Base-by-base conservation (phyloP, 1,284 basidiomycete genomes). In the Apiotrichum gamsii region DNA sequence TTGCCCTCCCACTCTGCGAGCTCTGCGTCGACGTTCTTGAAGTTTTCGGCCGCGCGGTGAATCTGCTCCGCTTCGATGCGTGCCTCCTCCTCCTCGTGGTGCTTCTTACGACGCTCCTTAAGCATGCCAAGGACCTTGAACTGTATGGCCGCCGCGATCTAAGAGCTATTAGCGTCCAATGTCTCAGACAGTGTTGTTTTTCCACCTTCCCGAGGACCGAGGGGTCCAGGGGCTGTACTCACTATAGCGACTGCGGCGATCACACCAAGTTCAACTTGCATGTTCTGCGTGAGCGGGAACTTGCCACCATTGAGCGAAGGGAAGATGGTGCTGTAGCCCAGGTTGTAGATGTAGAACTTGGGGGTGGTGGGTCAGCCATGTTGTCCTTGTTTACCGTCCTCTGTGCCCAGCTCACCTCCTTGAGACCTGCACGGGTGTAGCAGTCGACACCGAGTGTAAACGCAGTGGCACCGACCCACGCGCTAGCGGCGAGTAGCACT, bases 381-480 rank as follows among this genome's bases (percentile, higher is more conserved):
- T n/a, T n/a, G n/a, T n/a, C n/a, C n/a, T n/a, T n/a, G 85, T 85
- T 28, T 28, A 28, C 11, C 25, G 25, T 28, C 6, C 25, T 11
- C 8, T 6, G 25, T 78, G 9, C 37, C n/a, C 8, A 10, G 56
- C 65, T 43, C 30, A 67, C 67, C 64, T 95, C 93, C 75, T 96
- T 96, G 49, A 95, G 78, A 20, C 86, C 87, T 5, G 84, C 87
- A 6, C 87, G 85, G 3, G 89, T 87, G 69, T 83, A 96, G 72
- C 93, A 96, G 71, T 97, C 93, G 42, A 95, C 81, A 9, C 91
- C 91, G 18, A 96, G 77, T 49, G 91, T 88, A 65, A 94, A 83
- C 1, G 89, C 84, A n/a, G 85, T 85, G n/a, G 90, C 83, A 19
- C 93, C 93, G 47, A 94, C 60, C 54, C 64, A 69, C 8, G 69